A percentile compares a stretch with the other conserved stretches of the same genome.
Evolutionary conservation across 257 asterid species (phyloP).

Genomic region (Solanum arcanum): DNA sequence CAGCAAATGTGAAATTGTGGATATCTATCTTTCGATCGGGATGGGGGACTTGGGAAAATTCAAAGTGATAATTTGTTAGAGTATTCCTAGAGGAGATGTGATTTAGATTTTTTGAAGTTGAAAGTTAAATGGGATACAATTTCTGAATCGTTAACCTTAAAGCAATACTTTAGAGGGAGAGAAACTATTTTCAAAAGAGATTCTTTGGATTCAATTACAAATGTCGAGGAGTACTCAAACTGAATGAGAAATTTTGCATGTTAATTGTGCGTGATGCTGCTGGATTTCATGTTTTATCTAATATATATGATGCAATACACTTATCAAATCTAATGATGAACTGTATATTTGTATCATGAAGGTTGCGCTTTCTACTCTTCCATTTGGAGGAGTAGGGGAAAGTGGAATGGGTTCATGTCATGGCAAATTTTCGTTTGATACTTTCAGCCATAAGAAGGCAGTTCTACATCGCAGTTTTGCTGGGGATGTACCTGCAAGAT

Average conservation of each 20-base stretch:
- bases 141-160: not conserved
- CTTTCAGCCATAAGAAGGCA: slow-evolving; percentile 88
- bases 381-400: slow-evolving; percentile 94
- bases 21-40: not conserved
- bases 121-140: not conserved
- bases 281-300: not conserved
- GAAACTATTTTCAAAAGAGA: not conserved
- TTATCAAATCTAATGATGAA: not conserved
- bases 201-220: not conserved
- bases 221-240: not conserved
- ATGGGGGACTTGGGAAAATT: not conserved
- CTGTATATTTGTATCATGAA: slow-evolving; percentile 19
- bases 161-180: not conserved
- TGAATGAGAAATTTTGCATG: not conserved
- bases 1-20: not conserved
- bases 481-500: slow-evolving; percentile 69
- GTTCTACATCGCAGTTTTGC: slow-evolving; percentile 53
- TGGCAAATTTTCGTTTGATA: slow-evolving; percentile 76
- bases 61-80: not conserved
- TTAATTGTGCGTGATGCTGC: not conserved
- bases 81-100: not conserved
- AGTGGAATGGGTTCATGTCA: slow-evolving; percentile 97
- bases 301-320: not conserved
- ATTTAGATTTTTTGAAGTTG: not conserved
- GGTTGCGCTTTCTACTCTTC: slow-evolving; percentile 47